Conservation (phyloP, 768 basidiomycete genomes). For the Baorangia bicolor region DNA sequence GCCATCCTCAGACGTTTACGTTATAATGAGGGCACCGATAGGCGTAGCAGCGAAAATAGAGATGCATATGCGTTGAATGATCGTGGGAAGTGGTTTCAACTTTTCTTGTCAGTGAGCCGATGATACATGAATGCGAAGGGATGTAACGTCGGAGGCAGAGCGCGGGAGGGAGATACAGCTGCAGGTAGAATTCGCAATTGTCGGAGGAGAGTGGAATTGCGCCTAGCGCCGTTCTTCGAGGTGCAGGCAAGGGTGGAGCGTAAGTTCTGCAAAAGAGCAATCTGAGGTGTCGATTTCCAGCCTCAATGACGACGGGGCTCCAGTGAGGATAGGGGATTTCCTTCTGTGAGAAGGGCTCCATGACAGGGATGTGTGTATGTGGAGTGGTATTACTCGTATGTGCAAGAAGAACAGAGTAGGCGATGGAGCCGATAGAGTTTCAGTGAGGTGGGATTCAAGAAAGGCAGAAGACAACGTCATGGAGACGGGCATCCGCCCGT, state of each 20-base stretch:
- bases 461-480: neutral
- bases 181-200: neutral
- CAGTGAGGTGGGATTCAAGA: neutral
- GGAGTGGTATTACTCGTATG: neutral
- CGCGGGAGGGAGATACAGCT: neutral
- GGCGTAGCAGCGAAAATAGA: conserved; percentile 3
- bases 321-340: neutral
- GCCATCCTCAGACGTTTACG: too few relatives aligned
- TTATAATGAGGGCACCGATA: conserved; percentile 5
- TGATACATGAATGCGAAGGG: neutral
- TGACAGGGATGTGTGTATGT: too few relatives aligned
- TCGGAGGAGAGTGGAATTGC: neutral
- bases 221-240: neutral
- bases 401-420: neutral
- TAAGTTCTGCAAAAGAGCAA: neutral
- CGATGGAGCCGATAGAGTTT: neutral
- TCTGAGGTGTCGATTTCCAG: neutral
- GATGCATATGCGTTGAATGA: neutral
- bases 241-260: neutral
- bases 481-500: neutral
- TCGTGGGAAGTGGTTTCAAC: conserved; percentile 8
- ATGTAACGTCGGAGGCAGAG: conserved; percentile 3
- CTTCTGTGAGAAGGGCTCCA: too few relatives aligned
- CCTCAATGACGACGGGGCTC: neutral
- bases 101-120: neutral